Base-by-base conservation (phyloP, 2,329 filamentous ascomycete genomes). In the Nannizziopsis arthrosporioides region DNA sequence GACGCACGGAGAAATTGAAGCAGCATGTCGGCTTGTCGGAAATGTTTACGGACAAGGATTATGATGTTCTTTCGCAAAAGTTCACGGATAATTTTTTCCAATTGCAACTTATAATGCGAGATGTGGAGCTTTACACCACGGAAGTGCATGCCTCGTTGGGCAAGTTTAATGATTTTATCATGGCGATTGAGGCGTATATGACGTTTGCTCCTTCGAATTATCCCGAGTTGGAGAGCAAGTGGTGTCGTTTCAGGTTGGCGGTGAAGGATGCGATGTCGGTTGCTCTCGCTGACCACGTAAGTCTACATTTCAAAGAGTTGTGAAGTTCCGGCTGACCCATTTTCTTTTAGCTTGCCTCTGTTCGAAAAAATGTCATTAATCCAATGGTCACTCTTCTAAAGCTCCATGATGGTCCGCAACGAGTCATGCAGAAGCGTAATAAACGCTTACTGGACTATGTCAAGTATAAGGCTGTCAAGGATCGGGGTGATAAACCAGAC, bases 11-110 rank as follows among this genome's bases (percentile, higher is more conserved):
- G 65, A 92, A 93, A 63, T 71, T 92, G 68, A 89, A 76, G 66
- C 84, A 73, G 63, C 82, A 80, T 47, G 76, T 81, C 30, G 79
- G 79, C 31, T 69, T 81, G 41, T 75, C 76, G 8, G 77, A 79
- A 53, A 69, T 80, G 46, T 77, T 84, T 39, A 86, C 94, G 56
- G 92, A 98, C 63, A 74, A 81, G 5, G 81, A 81, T 12, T 98
- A 94, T 63, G 76, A 82, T 50, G 81, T 83, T 54, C 71, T 92
- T 22, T 81, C 89, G 51, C 85, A 94, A 61, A 86, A 81, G 59
- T 96, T 94, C 59, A 83, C 85, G 30, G 87, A 94, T 53, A 89
- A 95, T 63, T 95, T 88, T 64, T 82, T 95, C 53, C 84, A 90
- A 51, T 71, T 96, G 22, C 90, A 96, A 61, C 84, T 98, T 35